These are phyloP conservation scores for Phialocephala sp. DNA, from an alignment of 2,329 filamentous ascomycete species.

Conservation along the genomic window DNA sequence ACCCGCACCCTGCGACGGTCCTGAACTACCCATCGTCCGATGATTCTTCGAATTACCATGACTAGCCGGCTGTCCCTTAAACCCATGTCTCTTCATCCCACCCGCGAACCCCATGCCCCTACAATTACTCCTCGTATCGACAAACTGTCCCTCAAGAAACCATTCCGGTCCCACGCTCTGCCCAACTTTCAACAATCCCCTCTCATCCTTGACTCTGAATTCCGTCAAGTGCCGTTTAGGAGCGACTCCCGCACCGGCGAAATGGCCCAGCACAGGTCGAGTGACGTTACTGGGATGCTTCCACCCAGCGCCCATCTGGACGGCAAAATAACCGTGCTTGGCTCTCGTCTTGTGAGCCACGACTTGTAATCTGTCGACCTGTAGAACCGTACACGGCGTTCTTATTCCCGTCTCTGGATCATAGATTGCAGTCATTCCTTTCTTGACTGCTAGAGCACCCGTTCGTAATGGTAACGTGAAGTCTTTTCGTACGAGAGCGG, in stretches of 20 bases:
- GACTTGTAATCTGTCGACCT: slow-evolving; percentile 91
- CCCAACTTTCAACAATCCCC: slow-evolving; percentile 78
- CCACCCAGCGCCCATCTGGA: slow-evolving; percentile 83
- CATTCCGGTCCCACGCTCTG: slow-evolving; percentile 81
- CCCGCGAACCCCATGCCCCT: slow-evolving; percentile 94
- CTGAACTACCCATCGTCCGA: slow-evolving; percentile 87
- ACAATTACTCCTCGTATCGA: slow-evolving; percentile 80
- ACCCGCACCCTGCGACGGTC: slow-evolving; percentile 89
- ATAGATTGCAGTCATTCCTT: slow-evolving; percentile 94
- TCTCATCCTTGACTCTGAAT: slow-evolving; percentile 79
- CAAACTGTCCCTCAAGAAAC: slow-evolving; percentile 89
- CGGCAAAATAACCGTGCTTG: slow-evolving; percentile 89
- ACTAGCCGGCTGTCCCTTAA: slow-evolving; percentile 83
- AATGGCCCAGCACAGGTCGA: slow-evolving; percentile 87
- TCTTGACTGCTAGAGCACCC: slow-evolving; percentile 86
- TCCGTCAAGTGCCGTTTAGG: slow-evolving; percentile 86
- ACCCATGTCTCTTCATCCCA: slow-evolving; percentile 97
- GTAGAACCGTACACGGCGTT: slow-evolving; percentile 87
- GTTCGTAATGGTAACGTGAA: slow-evolving; percentile 70
- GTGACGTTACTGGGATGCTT: slow-evolving; percentile 77
- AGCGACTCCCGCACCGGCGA: slow-evolving; percentile 77
- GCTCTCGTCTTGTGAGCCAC: slow-evolving; percentile 82
- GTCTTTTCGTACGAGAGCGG: slow-evolving; percentile 63
- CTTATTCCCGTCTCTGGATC: slow-evolving; percentile 76
- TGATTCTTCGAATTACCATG: slow-evolving; percentile 97